These are phyloP conservation scores for Spencermartinsiella ligniputridi DNA, from an alignment of 1,139 yeast genomes.

Conservation along the genomic window DNA sequence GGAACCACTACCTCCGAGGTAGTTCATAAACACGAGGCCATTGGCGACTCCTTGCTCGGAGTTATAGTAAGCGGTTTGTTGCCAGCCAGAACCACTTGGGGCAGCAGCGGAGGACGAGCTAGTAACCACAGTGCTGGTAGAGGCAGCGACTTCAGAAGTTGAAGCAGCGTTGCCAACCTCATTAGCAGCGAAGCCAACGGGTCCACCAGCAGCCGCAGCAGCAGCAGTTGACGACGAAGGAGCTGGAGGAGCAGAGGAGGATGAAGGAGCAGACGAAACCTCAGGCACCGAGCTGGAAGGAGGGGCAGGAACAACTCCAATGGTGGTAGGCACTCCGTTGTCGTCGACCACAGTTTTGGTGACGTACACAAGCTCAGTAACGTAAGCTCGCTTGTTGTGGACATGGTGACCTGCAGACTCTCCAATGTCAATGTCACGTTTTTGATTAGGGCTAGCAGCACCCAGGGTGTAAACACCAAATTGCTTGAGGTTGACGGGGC, in stretches of 20 bases:
- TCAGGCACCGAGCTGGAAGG: slow-evolving; percentile 13
- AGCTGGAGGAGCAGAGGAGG: slow-evolving; percentile 15
- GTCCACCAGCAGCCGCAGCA: slow-evolving; percentile 17
- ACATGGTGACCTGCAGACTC: slow-evolving; percentile 46
- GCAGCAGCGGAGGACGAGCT: slow-evolving; percentile 21
- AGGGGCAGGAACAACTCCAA: slow-evolving; percentile 19
- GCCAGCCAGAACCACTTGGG: slow-evolving; percentile 53
- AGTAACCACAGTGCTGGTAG: slow-evolving; percentile 19
- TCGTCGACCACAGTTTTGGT: slow-evolving; percentile 66
- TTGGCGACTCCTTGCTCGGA: slow-evolving; percentile 51
- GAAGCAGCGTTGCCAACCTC: slow-evolving; percentile 22
- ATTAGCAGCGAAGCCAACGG: slow-evolving; percentile 20
- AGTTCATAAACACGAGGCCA: slow-evolving; percentile 79
- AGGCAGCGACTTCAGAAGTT: slow-evolving; percentile 16
- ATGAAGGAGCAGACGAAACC: slow-evolving; percentile 5
- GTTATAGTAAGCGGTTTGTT: slow-evolving; percentile 67
- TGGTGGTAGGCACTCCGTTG: slow-evolving; percentile 37
- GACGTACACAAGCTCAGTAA: slow-evolving; percentile 48
- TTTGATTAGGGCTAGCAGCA: slow-evolving; percentile 34
- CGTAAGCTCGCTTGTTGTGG: slow-evolving; percentile 38
- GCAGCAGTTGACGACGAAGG: slow-evolving; percentile 16
- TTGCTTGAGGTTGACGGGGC: slow-evolving; percentile 74
- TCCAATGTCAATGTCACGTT: slow-evolving; percentile 27
- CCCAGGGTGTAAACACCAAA: slow-evolving; percentile 61
- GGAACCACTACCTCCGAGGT: slow-evolving; percentile 67